Base-by-base conservation (phyloP, 352 stramenopile genomes). In the Pythium folliculosum region DNA sequence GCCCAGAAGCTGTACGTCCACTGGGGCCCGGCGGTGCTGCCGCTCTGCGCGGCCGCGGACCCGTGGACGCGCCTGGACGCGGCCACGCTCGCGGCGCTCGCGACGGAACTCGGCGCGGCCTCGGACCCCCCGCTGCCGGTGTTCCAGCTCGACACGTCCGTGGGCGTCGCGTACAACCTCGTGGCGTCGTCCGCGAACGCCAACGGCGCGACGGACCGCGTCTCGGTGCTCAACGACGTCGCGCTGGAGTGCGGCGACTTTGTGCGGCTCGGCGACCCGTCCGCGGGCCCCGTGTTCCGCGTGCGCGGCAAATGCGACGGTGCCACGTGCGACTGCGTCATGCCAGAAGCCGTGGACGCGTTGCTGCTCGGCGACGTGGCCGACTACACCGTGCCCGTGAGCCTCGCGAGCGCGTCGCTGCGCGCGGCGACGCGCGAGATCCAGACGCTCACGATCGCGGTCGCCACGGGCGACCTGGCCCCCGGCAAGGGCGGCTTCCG, bases 401-500 rank as follows among this genome's bases (percentile, higher is more conserved):
- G 79, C 67, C 61, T 95, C 16, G 66, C 80, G 7, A 58, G 70
- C 9, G 60, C 82, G 6, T 53, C 81, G 17, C 71, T 92, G 4
- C 55, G 59, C 9, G 77, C 70, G 0, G 78, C 77, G 32, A 92
- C 84, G 13, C 76, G 79, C 4, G 85, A 94, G 65, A 80, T 92
- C 48, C 84, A 94, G 56, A 84, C 76, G n/a, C 78, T 95, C 21
- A 66, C 65, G 9, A 77, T 95, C 27, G 72, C 57, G 0, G 74
- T 77, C 9, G 66, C 72, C 0, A 68, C 71, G 3, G 58, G 69
- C 14, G 58, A 72, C 47, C 65, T 95, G 3, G 60, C 44, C 0
- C 79, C 83, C 27, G 86, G 90, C 8, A 37, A 62, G 0, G 80
- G 89, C n/a, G 95, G 95, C 5, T 99, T 95, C 70, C 88, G 96